phyloP scores from a whole-genome alignment of 2,329 filamentous ascomycete genomes.

The Alternaria arbusti region DNA sequence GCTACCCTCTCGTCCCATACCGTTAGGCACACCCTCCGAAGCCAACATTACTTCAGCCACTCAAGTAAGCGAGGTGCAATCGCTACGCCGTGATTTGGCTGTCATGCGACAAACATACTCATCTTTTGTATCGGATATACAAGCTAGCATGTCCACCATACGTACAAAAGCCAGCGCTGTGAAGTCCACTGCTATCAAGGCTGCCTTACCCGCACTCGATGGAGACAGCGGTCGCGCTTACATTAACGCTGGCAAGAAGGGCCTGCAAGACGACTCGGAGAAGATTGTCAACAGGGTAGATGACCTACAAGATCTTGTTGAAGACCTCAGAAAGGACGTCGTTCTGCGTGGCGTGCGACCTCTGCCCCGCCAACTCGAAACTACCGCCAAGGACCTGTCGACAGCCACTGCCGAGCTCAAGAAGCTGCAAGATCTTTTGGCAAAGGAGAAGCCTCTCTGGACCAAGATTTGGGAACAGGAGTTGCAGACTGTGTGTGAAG shows the following conservation, averaged over 20 bases:
- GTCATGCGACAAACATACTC: slow-evolving; percentile 93
- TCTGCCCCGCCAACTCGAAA: slow-evolving; percentile 85
- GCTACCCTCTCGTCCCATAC: slow-evolving; percentile 37
- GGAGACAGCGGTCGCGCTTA: slow-evolving; percentile 84
- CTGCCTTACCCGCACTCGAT: slow-evolving; percentile 72
- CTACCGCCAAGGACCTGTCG: slow-evolving; percentile 86
- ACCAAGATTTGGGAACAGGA: slow-evolving; percentile 99
- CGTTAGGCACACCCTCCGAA: slow-evolving; percentile 25
- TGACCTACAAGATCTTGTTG: slow-evolving; percentile 94
- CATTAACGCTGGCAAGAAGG: slow-evolving; percentile 85
- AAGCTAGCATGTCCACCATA: slow-evolving; percentile 83
- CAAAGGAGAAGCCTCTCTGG: slow-evolving; percentile 92
- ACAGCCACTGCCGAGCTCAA: slow-evolving; percentile 83
- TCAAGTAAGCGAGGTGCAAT: slow-evolving; percentile 80
- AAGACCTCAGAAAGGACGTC: slow-evolving; percentile 96
- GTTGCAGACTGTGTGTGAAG: slow-evolving; percentile 92
- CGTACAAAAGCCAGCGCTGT: slow-evolving; percentile 81
- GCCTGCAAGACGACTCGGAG: slow-evolving; percentile 85
- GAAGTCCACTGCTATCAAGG: slow-evolving; percentile 75
- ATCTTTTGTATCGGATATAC: slow-evolving; percentile 85
- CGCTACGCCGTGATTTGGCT: slow-evolving; percentile 83
- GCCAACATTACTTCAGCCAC: slow-evolving; percentile 54
- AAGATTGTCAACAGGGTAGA: slow-evolving; percentile 90
- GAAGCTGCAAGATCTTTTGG: slow-evolving; percentile 92
- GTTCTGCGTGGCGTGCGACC: slow-evolving; percentile 91